Conservation (phyloP, 331 rosid genomes). For the Stylosanthes scabra region DNA sequence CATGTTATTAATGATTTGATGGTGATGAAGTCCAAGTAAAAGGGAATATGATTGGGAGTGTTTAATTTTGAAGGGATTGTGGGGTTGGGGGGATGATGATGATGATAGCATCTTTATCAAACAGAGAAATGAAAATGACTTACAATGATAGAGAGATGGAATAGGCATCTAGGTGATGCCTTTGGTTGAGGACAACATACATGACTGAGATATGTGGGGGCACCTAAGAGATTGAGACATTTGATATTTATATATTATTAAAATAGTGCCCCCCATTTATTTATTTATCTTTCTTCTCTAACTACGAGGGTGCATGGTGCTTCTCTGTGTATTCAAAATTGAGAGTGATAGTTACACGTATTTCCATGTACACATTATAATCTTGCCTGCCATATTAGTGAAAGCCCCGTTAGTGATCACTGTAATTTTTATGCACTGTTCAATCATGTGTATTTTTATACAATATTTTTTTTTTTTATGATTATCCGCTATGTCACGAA, state of each 20-base stretch:
- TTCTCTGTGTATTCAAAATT: slow-evolving; percentile 7
- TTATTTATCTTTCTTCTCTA: slow-evolving; percentile 38
- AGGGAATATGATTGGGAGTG: slow-evolving; percentile 51
- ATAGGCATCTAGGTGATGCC: slow-evolving; percentile 69
- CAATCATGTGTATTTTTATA: too few relatives aligned
- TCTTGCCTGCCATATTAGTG: neutral
- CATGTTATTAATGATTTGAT: slow-evolving; percentile 35
- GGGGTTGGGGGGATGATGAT: slow-evolving; percentile 46
- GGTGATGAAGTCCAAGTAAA: slow-evolving; percentile 38
- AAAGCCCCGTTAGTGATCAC: too few relatives aligned
- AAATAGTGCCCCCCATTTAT: slow-evolving; percentile 23
- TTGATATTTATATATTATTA: slow-evolving; percentile 54
- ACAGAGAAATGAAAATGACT: slow-evolving; percentile 70
- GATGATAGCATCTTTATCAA: slow-evolving; percentile 61
- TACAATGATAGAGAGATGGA: slow-evolving; percentile 78
- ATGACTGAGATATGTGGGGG: slow-evolving; percentile 88
- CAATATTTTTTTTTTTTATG: too few relatives aligned
- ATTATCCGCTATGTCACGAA: too few relatives aligned
- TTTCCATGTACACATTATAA: slow-evolving; percentile 8
- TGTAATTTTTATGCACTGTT: too few relatives aligned
- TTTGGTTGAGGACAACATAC: slow-evolving; percentile 72
- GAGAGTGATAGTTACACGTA: slow-evolving; percentile 35
- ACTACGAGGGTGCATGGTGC: slow-evolving; percentile 21
- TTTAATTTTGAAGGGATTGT: slow-evolving; percentile 41
- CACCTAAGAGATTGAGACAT: slow-evolving; percentile 55